These are phyloP conservation scores for Moringa oleifera DNA, from an alignment of 345 rosid species.

Conservation along the genomic window DNA sequence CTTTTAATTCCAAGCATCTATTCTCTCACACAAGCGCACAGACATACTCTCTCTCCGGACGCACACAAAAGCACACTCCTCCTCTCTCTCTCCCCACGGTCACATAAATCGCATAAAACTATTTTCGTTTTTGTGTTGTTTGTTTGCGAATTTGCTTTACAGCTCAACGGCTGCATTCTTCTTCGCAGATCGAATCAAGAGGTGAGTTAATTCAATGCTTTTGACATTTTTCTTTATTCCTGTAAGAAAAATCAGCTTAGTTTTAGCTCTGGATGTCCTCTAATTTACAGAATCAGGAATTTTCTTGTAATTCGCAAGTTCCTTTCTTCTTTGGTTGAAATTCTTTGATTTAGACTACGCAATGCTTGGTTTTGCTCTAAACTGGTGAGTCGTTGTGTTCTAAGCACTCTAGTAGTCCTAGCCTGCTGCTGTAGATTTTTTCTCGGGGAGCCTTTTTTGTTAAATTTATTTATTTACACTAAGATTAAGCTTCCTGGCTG, in stretches of 20 bases:
- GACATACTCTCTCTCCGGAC: slow-evolving; percentile 10
- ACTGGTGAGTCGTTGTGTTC: not conserved
- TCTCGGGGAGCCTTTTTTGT: too few species aligned
- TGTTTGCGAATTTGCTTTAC: slow-evolving; percentile 29
- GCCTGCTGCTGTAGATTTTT: slow-evolving; percentile 11
- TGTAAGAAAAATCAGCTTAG: too few species aligned
- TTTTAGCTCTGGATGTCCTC: not conserved
- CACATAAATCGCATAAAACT: slow-evolving; percentile 14
- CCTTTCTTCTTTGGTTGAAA: too few species aligned
- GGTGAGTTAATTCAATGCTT: slow-evolving; percentile 21
- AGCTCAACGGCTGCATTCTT: slow-evolving; percentile 38
- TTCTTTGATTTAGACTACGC: not conserved
- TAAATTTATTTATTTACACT: too few species aligned
- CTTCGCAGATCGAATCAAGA: slow-evolving; percentile 42
- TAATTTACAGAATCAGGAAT: too few species aligned
- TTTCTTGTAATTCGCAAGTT: too few species aligned
- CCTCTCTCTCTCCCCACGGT: slow-evolving; percentile 23
- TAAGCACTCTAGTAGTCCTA: not conserved
- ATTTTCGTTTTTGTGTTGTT: slow-evolving; percentile 15
- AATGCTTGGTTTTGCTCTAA: not conserved
- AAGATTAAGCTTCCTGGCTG: too few species aligned
- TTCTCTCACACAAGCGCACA: too few species aligned
- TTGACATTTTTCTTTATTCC: too few species aligned
- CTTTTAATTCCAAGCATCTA: slow-evolving; percentile 23
- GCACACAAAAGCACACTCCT: not conserved